phyloP scores from a whole-genome alignment of 1,284 basidiomycete genomes.

The Rhodotorula sp. region DNA sequence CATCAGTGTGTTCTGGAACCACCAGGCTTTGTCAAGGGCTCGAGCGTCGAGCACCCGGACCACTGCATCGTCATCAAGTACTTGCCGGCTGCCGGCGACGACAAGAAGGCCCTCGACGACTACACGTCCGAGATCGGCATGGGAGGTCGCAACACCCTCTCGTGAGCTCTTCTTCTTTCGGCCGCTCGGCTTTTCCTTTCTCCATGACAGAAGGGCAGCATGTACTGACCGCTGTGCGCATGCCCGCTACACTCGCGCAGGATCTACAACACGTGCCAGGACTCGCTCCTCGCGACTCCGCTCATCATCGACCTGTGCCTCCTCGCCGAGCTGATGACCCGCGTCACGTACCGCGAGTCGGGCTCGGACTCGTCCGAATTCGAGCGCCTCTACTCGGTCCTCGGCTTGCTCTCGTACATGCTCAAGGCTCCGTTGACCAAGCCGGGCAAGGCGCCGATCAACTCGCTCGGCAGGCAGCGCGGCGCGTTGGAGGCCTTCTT shows the following conservation, averaged over 20 bases:
- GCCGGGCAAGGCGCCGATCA: conserved; percentile 90
- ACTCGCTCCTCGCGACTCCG: conserved; percentile 92
- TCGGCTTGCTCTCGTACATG: conserved; percentile 91
- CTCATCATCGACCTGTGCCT: conserved; percentile 92
- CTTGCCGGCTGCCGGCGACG: conserved; percentile 90
- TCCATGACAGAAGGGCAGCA: conserved; percentile 38
- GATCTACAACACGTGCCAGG: conserved; percentile 97
- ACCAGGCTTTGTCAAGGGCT: conserved; percentile 43
- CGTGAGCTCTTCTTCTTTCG: not conserved
- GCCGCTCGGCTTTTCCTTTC: conserved; percentile 51
- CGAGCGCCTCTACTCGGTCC: conserved; percentile 76
- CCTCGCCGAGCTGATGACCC: conserved; percentile 90
- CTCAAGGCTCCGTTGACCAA: conserved; percentile 78
- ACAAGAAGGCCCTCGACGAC: conserved; percentile 96
- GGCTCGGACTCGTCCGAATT: conserved; percentile 56
- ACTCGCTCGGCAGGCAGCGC: conserved; percentile 90
- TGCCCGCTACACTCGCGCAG: conserved; percentile 64
- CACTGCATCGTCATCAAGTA: conserved; percentile 66
- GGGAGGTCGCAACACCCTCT: conserved; percentile 55
- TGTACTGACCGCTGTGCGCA: not conserved
- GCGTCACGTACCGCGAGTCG: conserved; percentile 72
- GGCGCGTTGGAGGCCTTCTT: conserved; percentile 90
- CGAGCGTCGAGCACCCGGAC: conserved; percentile 90
- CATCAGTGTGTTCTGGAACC: too few relatives aligned
- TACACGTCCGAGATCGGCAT: conserved; percentile 79